These are phyloP conservation scores for Prototheca stagnorum DNA, from an alignment of 163 green algal species.

Conservation along the genomic window DNA sequence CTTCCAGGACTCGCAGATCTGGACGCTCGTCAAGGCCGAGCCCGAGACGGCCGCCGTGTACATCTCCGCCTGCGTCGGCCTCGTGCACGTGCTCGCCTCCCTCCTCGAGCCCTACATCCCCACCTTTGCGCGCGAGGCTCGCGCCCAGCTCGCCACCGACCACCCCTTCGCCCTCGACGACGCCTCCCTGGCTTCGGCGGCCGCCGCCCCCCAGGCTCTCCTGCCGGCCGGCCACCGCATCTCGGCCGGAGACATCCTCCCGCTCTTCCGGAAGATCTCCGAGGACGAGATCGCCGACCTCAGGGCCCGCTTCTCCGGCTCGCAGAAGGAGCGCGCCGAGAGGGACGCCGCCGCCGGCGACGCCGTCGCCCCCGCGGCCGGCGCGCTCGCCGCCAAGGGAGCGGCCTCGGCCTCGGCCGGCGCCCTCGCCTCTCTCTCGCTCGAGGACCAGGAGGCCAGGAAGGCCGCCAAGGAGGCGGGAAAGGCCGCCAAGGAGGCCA, in stretches of 20 bases:
- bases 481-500: constrained; percentile 15
- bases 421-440: not conserved
- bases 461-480: constrained; percentile 16
- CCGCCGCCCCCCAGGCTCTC: too few species aligned
- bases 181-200: too few species aligned
- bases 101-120: constrained; percentile 84
- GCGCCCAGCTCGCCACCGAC: constrained; percentile 36
- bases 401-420: constrained; percentile 21
- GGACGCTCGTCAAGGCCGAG: constrained; percentile 53
- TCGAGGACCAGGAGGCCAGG: not conserved
- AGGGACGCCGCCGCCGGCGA: too few species aligned
- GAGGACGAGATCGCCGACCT: constrained; percentile 56
- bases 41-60: constrained; percentile 30
- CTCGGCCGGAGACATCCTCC: constrained; percentile 21
- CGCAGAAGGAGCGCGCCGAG: not conserved
- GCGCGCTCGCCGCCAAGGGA: too few species aligned
- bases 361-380: too few species aligned
- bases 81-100: constrained; percentile 63
- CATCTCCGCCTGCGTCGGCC: constrained; percentile 50
- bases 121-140: constrained; percentile 41
- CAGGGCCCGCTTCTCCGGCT: constrained; percentile 13
- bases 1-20: constrained; percentile 73
- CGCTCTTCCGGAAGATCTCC: constrained; percentile 70
- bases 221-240: constrained; percentile 51
- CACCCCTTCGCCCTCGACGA: constrained; percentile 6